These are phyloP conservation scores for Hermanozyma aechmeae DNA, from an alignment of 805 yeast genomes.

Conservation along the genomic window DNA sequence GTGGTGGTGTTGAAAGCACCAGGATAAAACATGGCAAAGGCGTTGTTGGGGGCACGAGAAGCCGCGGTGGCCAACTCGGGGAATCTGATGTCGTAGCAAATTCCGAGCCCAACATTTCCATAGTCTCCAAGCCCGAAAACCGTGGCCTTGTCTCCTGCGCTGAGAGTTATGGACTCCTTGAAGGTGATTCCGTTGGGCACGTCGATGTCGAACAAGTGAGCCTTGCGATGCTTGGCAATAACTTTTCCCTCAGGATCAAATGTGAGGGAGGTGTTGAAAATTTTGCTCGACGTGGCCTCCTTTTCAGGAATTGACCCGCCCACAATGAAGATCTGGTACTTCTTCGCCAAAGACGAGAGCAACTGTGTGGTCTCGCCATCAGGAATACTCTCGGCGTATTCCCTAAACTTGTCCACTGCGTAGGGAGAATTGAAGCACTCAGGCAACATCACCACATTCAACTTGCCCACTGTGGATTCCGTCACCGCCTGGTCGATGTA, in stretches of 20 bases:
- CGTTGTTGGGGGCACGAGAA: constrained; percentile 48
- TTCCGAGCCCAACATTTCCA: constrained; percentile 62
- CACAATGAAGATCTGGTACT: constrained; percentile 52
- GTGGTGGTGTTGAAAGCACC: constrained; percentile 81
- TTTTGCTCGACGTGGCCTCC: constrained; percentile 28
- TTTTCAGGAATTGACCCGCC: constrained; percentile 94
- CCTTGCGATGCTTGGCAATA: constrained; percentile 84
- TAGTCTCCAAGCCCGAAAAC: constrained; percentile 52
- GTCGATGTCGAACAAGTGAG: constrained; percentile 85
- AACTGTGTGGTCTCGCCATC: constrained; percentile 57
- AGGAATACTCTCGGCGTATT: constrained; percentile 85
- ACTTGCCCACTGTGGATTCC: constrained; percentile 20
- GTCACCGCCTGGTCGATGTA: constrained; percentile 53
- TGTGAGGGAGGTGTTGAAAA: constrained; percentile 65
- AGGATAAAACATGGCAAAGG: constrained; percentile 74
- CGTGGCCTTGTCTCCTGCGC: constrained; percentile 78
- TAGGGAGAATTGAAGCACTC: constrained; percentile 97
- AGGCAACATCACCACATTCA: constrained; percentile 78
- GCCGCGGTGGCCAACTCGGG: constrained; percentile 69
- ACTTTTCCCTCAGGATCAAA: constrained; percentile 66
- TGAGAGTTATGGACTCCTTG: constrained; percentile 66
- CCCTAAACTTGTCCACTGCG: constrained; percentile 74
- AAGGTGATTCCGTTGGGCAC: constrained; percentile 87
- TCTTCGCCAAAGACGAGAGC: constrained; percentile 57
- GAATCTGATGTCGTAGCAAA: constrained; percentile 73